Evolutionary conservation across 1,284 basidiomycete species (phyloP).

Genomic region (Cryptococcus sp.): DNA sequence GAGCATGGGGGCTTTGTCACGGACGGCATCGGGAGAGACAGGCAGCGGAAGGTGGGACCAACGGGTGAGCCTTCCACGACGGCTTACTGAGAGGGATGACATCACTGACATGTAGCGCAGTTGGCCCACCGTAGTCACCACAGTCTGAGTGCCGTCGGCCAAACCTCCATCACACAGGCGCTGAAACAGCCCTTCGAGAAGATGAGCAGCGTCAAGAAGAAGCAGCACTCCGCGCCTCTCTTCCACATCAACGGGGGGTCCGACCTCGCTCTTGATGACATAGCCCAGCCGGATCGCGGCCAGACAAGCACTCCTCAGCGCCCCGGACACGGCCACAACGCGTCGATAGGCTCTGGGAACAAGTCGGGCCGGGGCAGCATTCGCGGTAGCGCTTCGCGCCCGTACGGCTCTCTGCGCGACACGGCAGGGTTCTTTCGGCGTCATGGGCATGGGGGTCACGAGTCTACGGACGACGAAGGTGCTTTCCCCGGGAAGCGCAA

Average conservation of each 20-base stretch:
- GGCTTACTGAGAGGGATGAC: background rate
- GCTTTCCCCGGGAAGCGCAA: conserved; percentile 11
- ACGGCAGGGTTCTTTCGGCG: conserved; percentile 11
- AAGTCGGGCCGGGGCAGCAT: conserved; percentile 7
- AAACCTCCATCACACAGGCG: conserved; percentile 19
- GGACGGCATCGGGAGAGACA: conserved; percentile 19
- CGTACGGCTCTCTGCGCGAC: conserved; percentile 6
- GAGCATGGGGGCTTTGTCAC: conserved; percentile 11
- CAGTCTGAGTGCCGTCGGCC: conserved; percentile 21
- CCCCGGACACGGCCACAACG: background rate
- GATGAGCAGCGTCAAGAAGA: conserved; percentile 21
- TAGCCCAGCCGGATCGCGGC: background rate
- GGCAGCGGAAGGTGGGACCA: conserved; percentile 2
- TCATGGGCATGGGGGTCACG: conserved; percentile 3
- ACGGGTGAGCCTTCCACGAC: background rate
- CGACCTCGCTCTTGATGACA: background rate
- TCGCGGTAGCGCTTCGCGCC: conserved; percentile 4
- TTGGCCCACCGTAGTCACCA: conserved; percentile 28
- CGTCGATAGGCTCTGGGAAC: conserved; percentile 5
- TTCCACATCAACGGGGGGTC: background rate
- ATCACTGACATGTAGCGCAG: conserved; percentile 1
- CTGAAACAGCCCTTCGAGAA: conserved; percentile 33
- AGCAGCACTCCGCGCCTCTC: conserved; percentile 15
- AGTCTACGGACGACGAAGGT: conserved; percentile 22
- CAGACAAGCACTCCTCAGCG: background rate